These are phyloP conservation scores for Poa pratensis DNA, from an alignment of 176 grass and related monocot genomes.

Conservation along the genomic window DNA sequence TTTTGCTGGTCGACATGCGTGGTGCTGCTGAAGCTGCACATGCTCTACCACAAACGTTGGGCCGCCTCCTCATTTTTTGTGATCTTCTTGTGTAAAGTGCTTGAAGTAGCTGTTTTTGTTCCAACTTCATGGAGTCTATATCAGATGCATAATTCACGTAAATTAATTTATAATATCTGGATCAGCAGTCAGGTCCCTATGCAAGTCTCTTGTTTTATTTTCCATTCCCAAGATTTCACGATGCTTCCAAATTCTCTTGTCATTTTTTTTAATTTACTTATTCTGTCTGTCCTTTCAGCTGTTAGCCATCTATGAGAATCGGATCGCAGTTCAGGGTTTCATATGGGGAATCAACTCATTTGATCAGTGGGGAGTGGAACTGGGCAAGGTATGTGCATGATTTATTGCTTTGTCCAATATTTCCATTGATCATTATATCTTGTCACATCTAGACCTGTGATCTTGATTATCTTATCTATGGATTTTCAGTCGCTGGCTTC, in stretches of 20 bases:
- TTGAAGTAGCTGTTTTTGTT: background rate
- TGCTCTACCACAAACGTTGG: background rate
- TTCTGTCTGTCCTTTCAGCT: conserved; percentile 55
- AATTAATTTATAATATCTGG: background rate
- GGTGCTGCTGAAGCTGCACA: background rate
- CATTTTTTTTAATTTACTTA: conserved; percentile 8
- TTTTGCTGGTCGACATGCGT: background rate
- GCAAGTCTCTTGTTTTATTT: background rate
- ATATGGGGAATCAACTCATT: conserved; percentile 98
- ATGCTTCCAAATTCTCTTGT: background rate
- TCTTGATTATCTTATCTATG: background rate
- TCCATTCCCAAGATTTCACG: background rate
- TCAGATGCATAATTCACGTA: conserved; percentile 4
- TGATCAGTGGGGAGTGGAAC: conserved; percentile 98
- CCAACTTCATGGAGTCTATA: background rate
- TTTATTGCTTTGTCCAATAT: conserved; percentile 16
- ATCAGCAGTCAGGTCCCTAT: background rate
- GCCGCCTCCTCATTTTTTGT: conserved; percentile 1
- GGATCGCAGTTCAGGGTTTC: conserved; percentile 94
- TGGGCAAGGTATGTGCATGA: conserved; percentile 79
- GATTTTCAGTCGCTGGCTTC: conserved; percentile 78
- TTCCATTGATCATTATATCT: background rate
- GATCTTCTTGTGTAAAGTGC: conserved; percentile 14
- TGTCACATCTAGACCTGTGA: background rate
- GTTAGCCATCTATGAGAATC: conserved; percentile 89